Evolutionary conservation across 495 filamentous ascomycete genomes (phyloP).

Genomic region (Penicillium taxi): DNA sequence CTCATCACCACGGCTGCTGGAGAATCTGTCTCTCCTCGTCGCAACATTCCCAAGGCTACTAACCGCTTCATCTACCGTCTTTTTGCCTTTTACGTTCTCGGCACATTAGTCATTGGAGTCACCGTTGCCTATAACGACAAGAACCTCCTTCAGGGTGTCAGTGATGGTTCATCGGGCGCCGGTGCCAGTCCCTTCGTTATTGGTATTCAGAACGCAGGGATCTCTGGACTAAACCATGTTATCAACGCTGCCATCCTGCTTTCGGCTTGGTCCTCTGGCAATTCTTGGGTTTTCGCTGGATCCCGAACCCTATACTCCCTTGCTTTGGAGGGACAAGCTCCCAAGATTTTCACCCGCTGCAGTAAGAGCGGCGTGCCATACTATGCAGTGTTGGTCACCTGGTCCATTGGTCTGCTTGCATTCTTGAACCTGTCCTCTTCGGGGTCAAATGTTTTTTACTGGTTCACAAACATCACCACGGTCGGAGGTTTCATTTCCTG

Average conservation of each 20-base stretch:
- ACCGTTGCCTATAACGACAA: slow-evolving; percentile 44
- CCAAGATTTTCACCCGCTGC: slow-evolving; percentile 39
- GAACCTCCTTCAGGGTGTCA: slow-evolving; percentile 43
- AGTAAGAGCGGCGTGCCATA: slow-evolving; percentile 41
- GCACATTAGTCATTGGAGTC: slow-evolving; percentile 48
- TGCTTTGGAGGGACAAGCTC: slow-evolving; percentile 59
- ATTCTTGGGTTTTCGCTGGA: slow-evolving; percentile 69
- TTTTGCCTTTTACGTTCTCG: slow-evolving; percentile 63
- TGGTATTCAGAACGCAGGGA: slow-evolving; percentile 51
- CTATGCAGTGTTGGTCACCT: slow-evolving; percentile 41
- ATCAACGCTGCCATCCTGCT: slow-evolving; percentile 69
- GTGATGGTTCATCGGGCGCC: slow-evolving; percentile 34
- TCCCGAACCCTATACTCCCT: slow-evolving; percentile 71
- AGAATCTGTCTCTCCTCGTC: slow-evolving; percentile 67
- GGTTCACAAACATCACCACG: slow-evolving; percentile 50
- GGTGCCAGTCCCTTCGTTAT: slow-evolving; percentile 50
- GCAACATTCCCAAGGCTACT: slow-evolving; percentile 68
- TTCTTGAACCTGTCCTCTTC: slow-evolving; percentile 41
- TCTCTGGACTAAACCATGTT: slow-evolving; percentile 57
- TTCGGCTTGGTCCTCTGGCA: slow-evolving; percentile 60
- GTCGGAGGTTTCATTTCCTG: slow-evolving; percentile 58
- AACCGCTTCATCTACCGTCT: slow-evolving; percentile 81
- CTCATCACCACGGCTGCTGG: slow-evolving; percentile 71
- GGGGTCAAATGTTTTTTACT: slow-evolving; percentile 46
- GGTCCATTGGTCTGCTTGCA: slow-evolving; percentile 38